Evolutionary conservation across 352 stramenopile genomes (phyloP), one percentile per base, ranked within the genome.

Genomic region (Pythium aquatile): DNA sequence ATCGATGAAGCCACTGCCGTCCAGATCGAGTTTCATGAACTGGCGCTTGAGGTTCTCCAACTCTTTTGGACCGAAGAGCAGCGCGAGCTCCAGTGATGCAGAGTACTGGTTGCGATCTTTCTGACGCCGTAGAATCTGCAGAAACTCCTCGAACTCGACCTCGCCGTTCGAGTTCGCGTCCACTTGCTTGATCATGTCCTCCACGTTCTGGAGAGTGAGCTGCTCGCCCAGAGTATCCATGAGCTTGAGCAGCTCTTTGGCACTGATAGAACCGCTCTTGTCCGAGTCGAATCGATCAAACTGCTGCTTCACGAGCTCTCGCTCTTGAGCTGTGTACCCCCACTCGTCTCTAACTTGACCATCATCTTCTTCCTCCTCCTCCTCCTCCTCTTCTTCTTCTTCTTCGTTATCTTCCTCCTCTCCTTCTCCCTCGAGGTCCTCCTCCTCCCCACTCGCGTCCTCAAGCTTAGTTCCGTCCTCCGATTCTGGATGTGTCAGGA

Each of bases 91-190:
- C 49, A 93, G 61, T 29, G 84, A 88, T 20, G 72, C 78, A 4
- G 78, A 77, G 63, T 90, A 90, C 58, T 78, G 72, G 39, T 93
- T 90, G 40, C 79, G 78, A 32, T 75, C 56, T 33, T 86, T 74
- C 40, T 93, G 84, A n/a, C 72, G 74, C 1, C 74, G 67, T 17
- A 93, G 44, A 6, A 93, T 76, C 48, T 74, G 58, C 10, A 90
- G 62, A 54, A 91, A 93, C 61, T 90, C 79, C 9, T 88, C 73
- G 32, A 93, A 87, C 26, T 87, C 78, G 20, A 93, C 77, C 20
- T 90, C 76, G 24, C 77, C 80, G n/a, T 87, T 89, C 14, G 65
- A 53, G 61, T 90, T 85, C 0, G 51, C 66, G 52, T 90, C 81
- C 9, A 89, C 73, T 37, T 80, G 65, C 28, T 75, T 64, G 48